Percentiles rank a stretch among this genome's conserved stretches.
These are phyloP conservation scores for Aspergillus thermomutatus DNA, from an alignment of 2,329 filamentous ascomycete genomes.

Conservation along the genomic window DNA sequence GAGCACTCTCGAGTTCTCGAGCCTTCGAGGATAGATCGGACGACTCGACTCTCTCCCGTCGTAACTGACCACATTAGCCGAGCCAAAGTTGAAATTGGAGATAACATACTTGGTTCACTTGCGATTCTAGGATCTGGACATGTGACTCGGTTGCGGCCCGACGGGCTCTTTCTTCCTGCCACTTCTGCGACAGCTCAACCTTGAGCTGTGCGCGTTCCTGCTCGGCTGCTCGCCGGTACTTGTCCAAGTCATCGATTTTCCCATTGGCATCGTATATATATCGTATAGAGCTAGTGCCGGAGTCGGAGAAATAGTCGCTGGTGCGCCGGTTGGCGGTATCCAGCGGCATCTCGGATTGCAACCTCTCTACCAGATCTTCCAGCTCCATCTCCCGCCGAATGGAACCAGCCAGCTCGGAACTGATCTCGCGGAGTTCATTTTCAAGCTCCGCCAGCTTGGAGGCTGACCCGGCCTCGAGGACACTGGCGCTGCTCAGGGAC, in stretches of 20 bases:
- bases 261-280: constrained; percentile 61
- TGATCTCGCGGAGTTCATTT: constrained; percentile 89
- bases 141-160: constrained; percentile 77
- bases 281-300: constrained; percentile 80
- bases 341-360: constrained; percentile 69
- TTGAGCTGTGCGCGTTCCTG: constrained; percentile 87
- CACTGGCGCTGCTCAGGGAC: constrained; percentile 44
- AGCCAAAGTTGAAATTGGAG: constrained; percentile 1
- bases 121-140: constrained; percentile 76
- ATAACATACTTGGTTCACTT: constrained; percentile 61
- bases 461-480: constrained; percentile 46
- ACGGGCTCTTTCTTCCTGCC: constrained; percentile 79
- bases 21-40: constrained; percentile 54
- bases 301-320: constrained; percentile 98
- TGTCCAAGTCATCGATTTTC: constrained; percentile 70
- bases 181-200: constrained; percentile 76
- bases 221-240: constrained; percentile 76
- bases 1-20: constrained; percentile 72
- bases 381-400: constrained; percentile 95
- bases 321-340: constrained; percentile 65
- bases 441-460: constrained; percentile 80
- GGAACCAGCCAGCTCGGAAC: constrained; percentile 84
- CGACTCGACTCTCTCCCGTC: constrained; percentile 53
- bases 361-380: constrained; percentile 84
- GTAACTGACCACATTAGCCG: constrained; percentile 30